phyloP scores from a whole-genome alignment of 306 rosid genomes.

The Cucumis cinereus region DNA sequence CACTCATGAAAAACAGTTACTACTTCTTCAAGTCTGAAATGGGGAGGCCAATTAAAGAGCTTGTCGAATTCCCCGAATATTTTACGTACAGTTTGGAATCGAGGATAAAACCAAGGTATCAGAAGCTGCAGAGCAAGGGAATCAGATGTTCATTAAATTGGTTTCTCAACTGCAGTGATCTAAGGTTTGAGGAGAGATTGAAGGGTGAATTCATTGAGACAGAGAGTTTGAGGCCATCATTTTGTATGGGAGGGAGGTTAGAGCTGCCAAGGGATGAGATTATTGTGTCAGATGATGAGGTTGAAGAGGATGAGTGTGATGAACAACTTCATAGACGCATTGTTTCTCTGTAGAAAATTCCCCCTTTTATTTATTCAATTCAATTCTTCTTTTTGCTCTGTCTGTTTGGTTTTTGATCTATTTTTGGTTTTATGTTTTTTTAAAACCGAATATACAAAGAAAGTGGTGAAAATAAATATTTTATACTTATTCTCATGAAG shows the following conservation, averaged over 20 bases:
- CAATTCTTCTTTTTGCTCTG: no score
- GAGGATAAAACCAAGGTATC: conserved; percentile 78
- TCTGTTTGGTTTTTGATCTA: no score
- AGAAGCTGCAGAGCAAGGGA: conserved; percentile 58
- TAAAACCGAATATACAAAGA: no score
- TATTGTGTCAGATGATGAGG: conserved; percentile 72
- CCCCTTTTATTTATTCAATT: neutral
- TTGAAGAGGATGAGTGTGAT: conserved; percentile 56
- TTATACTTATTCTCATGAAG: no score
- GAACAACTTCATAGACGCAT: conserved; percentile 59
- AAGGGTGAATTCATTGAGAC: conserved; percentile 71
- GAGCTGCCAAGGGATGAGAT: conserved; percentile 55
- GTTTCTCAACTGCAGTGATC: conserved; percentile 88
- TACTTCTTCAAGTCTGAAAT: conserved; percentile 82
- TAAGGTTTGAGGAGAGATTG: conserved; percentile 89
- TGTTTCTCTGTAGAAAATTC: conserved; percentile 29
- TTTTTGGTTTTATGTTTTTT: no score
- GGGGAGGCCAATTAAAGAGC: conserved; percentile 73
- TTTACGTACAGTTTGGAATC: conserved; percentile 90
- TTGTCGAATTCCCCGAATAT: conserved; percentile 77
- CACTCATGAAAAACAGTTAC: conserved; percentile 74
- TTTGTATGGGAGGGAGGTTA: conserved; percentile 77
- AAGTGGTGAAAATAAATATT: no score
- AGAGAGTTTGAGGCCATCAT: conserved; percentile 60
- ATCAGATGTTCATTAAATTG: conserved; percentile 66